These are phyloP conservation scores for Fusarium sublunatum DNA, from an alignment of 2,329 filamentous ascomycete genomes.

Conservation along the genomic window DNA sequence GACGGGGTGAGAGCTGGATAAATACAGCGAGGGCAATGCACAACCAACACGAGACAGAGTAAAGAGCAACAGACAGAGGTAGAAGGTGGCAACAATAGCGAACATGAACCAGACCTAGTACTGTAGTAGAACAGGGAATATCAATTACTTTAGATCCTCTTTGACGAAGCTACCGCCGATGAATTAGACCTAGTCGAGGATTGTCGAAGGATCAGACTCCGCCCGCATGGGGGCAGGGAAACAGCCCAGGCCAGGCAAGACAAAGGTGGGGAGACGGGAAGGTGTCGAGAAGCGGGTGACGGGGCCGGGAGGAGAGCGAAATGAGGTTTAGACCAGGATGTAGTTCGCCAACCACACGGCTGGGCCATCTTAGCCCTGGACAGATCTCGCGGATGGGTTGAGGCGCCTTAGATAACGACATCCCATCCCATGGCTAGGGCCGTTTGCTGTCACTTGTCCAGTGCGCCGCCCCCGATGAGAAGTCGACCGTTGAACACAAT, in stretches of 20 bases:
- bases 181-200: conserved; percentile 46
- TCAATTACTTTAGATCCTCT: conserved; percentile 42
- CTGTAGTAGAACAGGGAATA: conserved; percentile 33
- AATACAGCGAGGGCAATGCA: conserved; percentile 33
- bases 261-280: conserved; percentile 44
- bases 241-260: conserved; percentile 32
- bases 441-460: conserved; percentile 25
- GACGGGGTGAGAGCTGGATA: conserved; percentile 38
- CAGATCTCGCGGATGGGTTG: conserved; percentile 42
- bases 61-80: conserved; percentile 30
- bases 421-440: conserved; percentile 11
- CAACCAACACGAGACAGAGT: conserved; percentile 28
- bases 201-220: conserved; percentile 47
- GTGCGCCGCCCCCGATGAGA: conserved; percentile 8
- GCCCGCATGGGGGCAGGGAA: conserved; percentile 40
- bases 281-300: conserved; percentile 46
- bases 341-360: conserved; percentile 44
- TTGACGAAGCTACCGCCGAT: conserved; percentile 41
- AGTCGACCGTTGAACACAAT: conserved; percentile 14
- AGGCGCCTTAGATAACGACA: conserved; percentile 35
- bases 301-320: conserved; percentile 47
- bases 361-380: conserved; percentile 44
- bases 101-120: conserved; percentile 28
- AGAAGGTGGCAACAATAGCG: conserved; percentile 40
- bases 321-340: conserved; percentile 44